Evolutionary conservation across 192 early-diverging fungal genomes (phyloP).

Genomic region (Lobosporangium transversale): DNA sequence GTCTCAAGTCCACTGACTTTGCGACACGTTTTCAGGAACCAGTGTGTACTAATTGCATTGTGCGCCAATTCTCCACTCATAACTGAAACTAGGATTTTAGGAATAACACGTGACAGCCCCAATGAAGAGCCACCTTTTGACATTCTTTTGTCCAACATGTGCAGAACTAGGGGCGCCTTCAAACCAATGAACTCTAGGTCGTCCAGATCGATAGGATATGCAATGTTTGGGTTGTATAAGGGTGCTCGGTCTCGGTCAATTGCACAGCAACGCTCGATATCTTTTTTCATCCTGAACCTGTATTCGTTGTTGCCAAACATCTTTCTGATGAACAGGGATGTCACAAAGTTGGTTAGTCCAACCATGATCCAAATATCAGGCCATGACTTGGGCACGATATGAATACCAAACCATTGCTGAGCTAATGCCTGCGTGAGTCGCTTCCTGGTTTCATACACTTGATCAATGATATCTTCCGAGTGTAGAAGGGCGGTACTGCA

Average conservation of each 20-base stretch:
- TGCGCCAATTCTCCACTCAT: constrained; percentile 73
- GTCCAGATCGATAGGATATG: constrained; percentile 62
- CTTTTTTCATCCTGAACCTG: constrained; percentile 83
- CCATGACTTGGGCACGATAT: constrained; percentile 75
- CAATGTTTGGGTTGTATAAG: constrained; percentile 73
- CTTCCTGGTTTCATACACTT: constrained; percentile 84
- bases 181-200: constrained; percentile 80
- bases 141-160: constrained; percentile 92
- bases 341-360: constrained; percentile 83
- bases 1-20: constrained; percentile 86
- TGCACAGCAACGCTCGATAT: constrained; percentile 82
- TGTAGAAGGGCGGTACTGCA: constrained; percentile 76
- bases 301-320: constrained; percentile 92
- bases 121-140: constrained; percentile 76
- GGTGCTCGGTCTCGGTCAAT: constrained; percentile 91
- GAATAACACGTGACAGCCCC: constrained; percentile 80
- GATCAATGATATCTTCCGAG: constrained; percentile 82
- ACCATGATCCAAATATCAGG: constrained; percentile 90
- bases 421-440: constrained; percentile 76
- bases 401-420: constrained; percentile 96
- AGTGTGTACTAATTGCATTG: constrained; percentile 70
- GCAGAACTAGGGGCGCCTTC: constrained; percentile 89
- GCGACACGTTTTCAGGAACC: constrained; percentile 83
- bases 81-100: constrained; percentile 79
- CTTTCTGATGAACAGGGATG: constrained; percentile 78